Evolutionary conservation across 352 stramenopile genomes (phyloP).

Genomic region (Pythium dissotocum): DNA sequence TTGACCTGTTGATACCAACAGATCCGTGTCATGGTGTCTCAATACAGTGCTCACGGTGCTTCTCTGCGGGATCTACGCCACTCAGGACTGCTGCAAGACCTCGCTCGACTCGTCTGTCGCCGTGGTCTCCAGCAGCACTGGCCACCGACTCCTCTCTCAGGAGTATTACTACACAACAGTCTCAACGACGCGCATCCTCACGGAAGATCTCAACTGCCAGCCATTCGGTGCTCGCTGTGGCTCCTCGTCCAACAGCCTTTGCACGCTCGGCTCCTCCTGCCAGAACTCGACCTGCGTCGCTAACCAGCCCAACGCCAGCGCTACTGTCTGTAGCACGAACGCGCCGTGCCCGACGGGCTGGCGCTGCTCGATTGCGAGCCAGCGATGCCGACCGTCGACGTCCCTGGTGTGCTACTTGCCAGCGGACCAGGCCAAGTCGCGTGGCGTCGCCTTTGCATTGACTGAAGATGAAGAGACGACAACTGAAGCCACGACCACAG

Average conservation of each 20-base stretch:
- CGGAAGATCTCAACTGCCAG: constrained; percentile 14
- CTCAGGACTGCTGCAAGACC: constrained; percentile 41
- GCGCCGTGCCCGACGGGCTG: constrained; percentile 35
- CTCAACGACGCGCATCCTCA: constrained; percentile 14
- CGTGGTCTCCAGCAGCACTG: constrained; percentile 21
- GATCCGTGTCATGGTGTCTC: constrained; percentile 3
- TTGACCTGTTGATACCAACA: neutral
- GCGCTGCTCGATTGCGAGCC: constrained; percentile 26
- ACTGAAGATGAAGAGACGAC: constrained; percentile 19
- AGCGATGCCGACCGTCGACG: constrained; percentile 30
- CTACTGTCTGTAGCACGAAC: constrained; percentile 10
- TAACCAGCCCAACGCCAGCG: constrained; percentile 2
- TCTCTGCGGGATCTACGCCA: constrained; percentile 45
- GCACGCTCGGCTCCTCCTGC: constrained; percentile 41
- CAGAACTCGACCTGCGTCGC: constrained; percentile 28
- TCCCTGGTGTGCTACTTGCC: constrained; percentile 45
- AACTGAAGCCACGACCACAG: neutral
- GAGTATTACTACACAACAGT: neutral
- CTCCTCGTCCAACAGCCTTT: constrained; percentile 21
- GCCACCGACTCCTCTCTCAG: constrained; percentile 2
- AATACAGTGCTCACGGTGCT: constrained; percentile 42
- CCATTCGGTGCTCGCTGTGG: constrained; percentile 35
- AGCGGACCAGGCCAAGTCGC: neutral
- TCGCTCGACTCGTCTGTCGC: constrained; percentile 22
- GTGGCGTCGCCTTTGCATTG: constrained; percentile 28